Evolutionary conservation across 2,329 filamentous ascomycete species (phyloP).

Genomic region (Epichloe amarillans): DNA sequence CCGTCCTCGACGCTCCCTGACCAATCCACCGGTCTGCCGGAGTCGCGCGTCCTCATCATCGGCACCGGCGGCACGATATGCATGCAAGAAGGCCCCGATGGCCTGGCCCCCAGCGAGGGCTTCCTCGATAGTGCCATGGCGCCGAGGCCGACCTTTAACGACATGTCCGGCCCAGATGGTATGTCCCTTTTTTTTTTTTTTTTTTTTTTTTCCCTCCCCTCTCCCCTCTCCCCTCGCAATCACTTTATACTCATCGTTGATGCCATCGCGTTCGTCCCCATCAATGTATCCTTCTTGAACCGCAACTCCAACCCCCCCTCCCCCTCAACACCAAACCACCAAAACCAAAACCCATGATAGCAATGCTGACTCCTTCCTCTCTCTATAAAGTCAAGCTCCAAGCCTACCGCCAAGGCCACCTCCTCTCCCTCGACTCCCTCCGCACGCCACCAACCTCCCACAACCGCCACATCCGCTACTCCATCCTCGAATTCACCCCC

Average conservation of each 20-base stretch:
- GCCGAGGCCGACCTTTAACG: conserved; percentile 75
- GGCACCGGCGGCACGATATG: conserved; percentile 87
- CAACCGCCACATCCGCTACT: conserved; percentile 68
- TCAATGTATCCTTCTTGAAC: not conserved
- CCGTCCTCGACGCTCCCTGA: conserved; percentile 4
- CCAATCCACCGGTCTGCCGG: conserved; percentile 34
- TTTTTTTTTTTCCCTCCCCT: no score
- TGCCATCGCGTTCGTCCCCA: not conserved
- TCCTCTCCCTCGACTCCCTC: conserved; percentile 48
- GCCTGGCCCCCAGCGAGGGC: conserved; percentile 65
- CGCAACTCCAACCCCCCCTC: not conserved
- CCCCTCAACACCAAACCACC: not conserved
- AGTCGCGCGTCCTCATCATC: conserved; percentile 76
- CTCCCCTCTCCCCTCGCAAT: not conserved
- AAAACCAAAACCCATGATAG: not conserved
- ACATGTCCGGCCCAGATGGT: conserved; percentile 26
- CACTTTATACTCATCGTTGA: not conserved
- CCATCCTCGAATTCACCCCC: conserved; percentile 66
- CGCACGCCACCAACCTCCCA: conserved; percentile 72
- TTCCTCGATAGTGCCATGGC: conserved; percentile 77
- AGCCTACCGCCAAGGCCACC: conserved; percentile 37
- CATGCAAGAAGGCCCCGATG: conserved; percentile 72
- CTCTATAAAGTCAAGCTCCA: conserved; percentile 29
- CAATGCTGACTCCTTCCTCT: not conserved
- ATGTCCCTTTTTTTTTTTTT: not conserved